Base-by-base conservation (phyloP, 805 yeast species). In the Yamadazyma takamatsuzukensis region DNA sequence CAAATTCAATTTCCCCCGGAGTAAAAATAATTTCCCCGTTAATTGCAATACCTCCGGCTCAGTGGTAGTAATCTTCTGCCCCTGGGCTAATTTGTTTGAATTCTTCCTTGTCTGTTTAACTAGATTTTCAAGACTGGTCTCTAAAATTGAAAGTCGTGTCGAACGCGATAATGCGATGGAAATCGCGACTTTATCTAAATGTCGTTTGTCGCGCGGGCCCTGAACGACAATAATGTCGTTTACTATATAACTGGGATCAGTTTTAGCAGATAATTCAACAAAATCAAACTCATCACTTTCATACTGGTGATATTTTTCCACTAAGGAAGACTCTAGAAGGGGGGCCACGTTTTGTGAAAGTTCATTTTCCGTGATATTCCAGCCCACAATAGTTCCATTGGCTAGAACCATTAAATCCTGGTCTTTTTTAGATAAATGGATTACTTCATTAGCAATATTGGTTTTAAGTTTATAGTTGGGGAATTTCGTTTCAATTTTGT, bases 241-340 rank as follows among this genome's bases (percentile, higher is more conserved):
- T 17, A 72, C 70, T 61, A 83, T 67, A 32, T 59, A 61, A 18
- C 46, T 47, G 29, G 51, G 47, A 22, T 41, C 36, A 1, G 59
- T 48, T 18, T 41, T 43, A 15, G 35, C 29, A 11, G 54, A 44
- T 39, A 59, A 19, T 21, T 44, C 33, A 34, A 83, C 61, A 54
- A 64, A 88, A 54, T 89, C 96, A 76, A 88, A 74, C 47, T 89
- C 97, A 51, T 88, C 97, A 23, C 86, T 76, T 47, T 88, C 96
- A 7, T 69, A 60, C 2, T 53, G 59, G n/a, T n/a, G n/a, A 14
- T 64, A 72, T 39, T 51, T 71, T 27, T 54, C 56, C 10, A 39
- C 41, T 3, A 61, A 72, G 2, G 84, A 76, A 0, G 52, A 45
- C 28, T 62, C 52, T 3, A 86, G 56, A 12, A 74, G 39, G 1